phyloP scores from a whole-genome alignment of 257 asterid genomes.

The Jacaranda mimosifolia region DNA sequence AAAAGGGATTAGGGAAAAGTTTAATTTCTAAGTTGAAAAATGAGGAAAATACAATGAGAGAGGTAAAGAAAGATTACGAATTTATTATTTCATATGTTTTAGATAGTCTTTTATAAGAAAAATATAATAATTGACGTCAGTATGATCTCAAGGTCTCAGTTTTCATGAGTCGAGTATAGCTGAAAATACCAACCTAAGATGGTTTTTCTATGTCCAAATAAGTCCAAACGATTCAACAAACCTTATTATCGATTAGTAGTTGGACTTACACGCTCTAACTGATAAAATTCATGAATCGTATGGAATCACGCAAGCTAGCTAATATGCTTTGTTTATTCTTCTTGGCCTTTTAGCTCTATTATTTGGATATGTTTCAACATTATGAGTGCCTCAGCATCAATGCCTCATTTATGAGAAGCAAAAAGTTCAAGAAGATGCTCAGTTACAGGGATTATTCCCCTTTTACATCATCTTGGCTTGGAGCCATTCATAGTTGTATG shows the following conservation, averaged over 20 bases:
- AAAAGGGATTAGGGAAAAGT: neutral
- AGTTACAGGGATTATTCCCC: slow-evolving; percentile 34
- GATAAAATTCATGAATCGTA: neutral
- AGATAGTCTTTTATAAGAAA: too few species aligned
- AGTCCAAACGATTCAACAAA: too few species aligned
- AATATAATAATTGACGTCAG: too few species aligned
- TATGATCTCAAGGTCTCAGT: too few species aligned
- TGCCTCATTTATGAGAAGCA: slow-evolving; percentile 37
- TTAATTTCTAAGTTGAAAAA: neutral
- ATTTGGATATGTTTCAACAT: slow-evolving; percentile 33
- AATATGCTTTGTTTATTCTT: slow-evolving; percentile 21
- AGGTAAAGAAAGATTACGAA: neutral
- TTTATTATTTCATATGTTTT: neutral
- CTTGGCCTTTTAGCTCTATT: slow-evolving; percentile 13
- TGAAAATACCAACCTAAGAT: too few species aligned
- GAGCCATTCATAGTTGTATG: slow-evolving; percentile 39
- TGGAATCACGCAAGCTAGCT: slow-evolving; percentile 11
- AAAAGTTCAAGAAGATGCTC: slow-evolving; percentile 35
- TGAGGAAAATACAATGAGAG: neutral
- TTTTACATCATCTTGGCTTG: slow-evolving; percentile 36
- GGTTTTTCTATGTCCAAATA: too few species aligned
- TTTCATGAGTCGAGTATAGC: too few species aligned
- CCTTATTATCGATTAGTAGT: too few species aligned
- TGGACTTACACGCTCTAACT: too few species aligned
- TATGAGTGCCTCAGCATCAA: slow-evolving; percentile 31